These are phyloP conservation scores for Psilocybe cyanescens DNA, from an alignment of 768 basidiomycete genomes.

Conservation along the genomic window DNA sequence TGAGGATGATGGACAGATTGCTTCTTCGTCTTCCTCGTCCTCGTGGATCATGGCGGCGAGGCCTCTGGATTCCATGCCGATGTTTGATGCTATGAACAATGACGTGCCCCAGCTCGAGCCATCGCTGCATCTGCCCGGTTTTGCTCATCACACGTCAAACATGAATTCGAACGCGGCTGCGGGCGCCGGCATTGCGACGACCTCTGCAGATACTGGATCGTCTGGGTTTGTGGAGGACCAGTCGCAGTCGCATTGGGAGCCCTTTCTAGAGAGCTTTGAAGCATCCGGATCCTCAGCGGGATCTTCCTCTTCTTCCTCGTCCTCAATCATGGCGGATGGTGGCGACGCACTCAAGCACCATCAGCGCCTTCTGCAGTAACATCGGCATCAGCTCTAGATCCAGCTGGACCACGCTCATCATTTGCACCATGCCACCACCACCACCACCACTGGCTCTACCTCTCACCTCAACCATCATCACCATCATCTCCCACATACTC, in stretches of 20 bases:
- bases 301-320: not conserved
- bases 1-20: not conserved
- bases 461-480: not conserved
- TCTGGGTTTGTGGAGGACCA: conserved; percentile 1
- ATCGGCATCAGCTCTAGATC: conserved; percentile 7
- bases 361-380: too few relatives aligned
- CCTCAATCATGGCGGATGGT: not conserved
- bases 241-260: conserved; percentile 6
- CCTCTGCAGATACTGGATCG: not conserved
- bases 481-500: not conserved
- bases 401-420: conserved; percentile 1
- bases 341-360: conserved; percentile 1
- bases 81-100: not conserved
- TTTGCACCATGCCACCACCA: not conserved
- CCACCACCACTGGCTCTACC: not conserved
- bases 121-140: not conserved
- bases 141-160: not conserved
- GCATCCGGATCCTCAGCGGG: not conserved
- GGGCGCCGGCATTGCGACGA: not conserved
- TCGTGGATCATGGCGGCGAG: not conserved
- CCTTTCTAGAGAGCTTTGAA: conserved; percentile 12
- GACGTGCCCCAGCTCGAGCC: not conserved
- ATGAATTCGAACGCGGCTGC: not conserved
- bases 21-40: not conserved
- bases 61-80: not conserved